Base-by-base conservation (phyloP, 306 rosid genomes). In the Carpinus viminea region DNA sequence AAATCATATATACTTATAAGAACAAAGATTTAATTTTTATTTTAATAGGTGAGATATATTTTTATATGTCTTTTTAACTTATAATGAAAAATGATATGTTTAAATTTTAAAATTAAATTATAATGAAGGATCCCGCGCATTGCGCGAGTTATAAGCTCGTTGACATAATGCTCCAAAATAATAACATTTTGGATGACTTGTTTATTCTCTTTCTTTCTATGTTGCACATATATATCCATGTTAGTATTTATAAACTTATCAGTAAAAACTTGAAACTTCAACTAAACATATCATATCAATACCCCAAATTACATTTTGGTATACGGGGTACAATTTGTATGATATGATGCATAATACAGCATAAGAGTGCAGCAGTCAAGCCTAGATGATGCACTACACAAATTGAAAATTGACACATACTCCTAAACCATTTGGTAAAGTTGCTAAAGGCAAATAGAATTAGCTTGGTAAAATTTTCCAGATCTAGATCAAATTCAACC, bases 351-450 rank as follows among this genome's bases (percentile, higher is more conserved):
- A 66, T 10, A 8, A 4, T 66, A 36, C 13, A 66, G 72, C 51
- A 8, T 18, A 10, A 28, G 20, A 62, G 69, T 28, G 69, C 69
- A 62, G 43, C 36, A 28, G 69, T 13, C 26, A 41, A 41, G 72
- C 50, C 26, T 17, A 38, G 50, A 66, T 66, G 26, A 9, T 17
- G 51, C 72, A 38, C 43, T 7, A 31, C 2, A 21, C 9, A 20
- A 16, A 64, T 10, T 64, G 70, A 18, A 64, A 34, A 64, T 17
- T 8, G 13, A 64, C 18, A 31, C 70, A 31, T 18, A 64, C 16
- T 34, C 38, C 20, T 64, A 64, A 64, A 64, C 47, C 70, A 64
- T 59, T 24, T 21, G 31, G 65, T 59, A 59, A 24, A 59, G 65
- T 11, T 20, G 36, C 65, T 59, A 59, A 21, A 41, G 45, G 45